A percentile compares a stretch with the other conserved stretches of the same genome.
phyloP scores from a whole-genome alignment of 371 early-diverging fungal genomes.

The Mortierella sp. region DNA sequence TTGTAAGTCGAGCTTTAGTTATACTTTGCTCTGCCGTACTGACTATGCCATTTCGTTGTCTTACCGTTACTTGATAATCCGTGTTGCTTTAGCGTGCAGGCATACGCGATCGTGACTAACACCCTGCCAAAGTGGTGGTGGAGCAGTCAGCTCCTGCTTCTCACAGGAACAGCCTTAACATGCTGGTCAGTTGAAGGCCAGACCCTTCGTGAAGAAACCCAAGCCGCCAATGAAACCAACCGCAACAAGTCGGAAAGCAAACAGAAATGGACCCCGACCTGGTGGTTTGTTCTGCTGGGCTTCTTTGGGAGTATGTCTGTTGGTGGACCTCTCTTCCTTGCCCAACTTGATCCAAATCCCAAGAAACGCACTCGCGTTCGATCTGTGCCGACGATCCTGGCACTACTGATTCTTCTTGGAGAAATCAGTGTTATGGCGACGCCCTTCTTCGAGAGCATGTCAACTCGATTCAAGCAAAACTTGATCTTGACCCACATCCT shows the following conservation, averaged over 20 bases:
- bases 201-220: slow-evolving; percentile 16
- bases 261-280: slow-evolving; percentile 50
- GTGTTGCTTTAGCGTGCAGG: slow-evolving; percentile 47
- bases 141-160: slow-evolving; percentile 48
- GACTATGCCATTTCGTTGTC: too few species aligned
- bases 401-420: slow-evolving; percentile 34
- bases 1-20: slow-evolving; percentile 37
- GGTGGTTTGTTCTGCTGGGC: slow-evolving; percentile 54
- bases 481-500: slow-evolving; percentile 41
- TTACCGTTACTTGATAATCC: too few species aligned
- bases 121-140: slow-evolving; percentile 54
- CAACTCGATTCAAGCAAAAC: slow-evolving; percentile 30
- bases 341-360: slow-evolving; percentile 33
- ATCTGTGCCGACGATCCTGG: slow-evolving; percentile 40
- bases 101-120: slow-evolving; percentile 52
- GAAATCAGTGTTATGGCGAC: slow-evolving; percentile 43
- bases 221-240: slow-evolving; percentile 2
- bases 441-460: slow-evolving; percentile 33
- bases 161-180: slow-evolving; percentile 48
- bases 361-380: slow-evolving; percentile 27
- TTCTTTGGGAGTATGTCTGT: slow-evolving; percentile 56
- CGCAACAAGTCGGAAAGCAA: neutral
- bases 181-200: slow-evolving; percentile 55
- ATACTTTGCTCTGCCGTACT: neutral
- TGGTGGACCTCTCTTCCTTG: slow-evolving; percentile 51